Conservation (phyloP, 1,139 yeast genomes). For the Magnusiomyces clavatus region DNA sequence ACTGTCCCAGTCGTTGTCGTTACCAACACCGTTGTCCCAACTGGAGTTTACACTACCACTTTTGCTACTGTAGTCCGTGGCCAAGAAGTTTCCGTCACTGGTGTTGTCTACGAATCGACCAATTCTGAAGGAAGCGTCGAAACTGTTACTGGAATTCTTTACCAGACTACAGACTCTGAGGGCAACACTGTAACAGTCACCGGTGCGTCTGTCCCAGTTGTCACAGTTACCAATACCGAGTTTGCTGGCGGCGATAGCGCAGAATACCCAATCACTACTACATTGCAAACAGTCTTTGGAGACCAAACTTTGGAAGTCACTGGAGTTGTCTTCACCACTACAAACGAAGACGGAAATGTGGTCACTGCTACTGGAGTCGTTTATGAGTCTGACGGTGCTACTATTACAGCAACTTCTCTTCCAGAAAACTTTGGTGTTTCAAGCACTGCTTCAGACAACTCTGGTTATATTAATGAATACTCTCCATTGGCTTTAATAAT, state of each 20-base stretch:
- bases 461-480: background rate
- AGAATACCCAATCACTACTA: background rate
- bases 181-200: slow-evolving; percentile 2
- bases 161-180: slow-evolving; percentile 2
- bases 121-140: background rate
- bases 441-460: background rate
- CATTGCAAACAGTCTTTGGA: background rate
- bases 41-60: slow-evolving; percentile 2
- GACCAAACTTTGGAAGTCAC: slow-evolving; percentile 1
- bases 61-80: slow-evolving; percentile 4
- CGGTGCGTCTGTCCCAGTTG: background rate
- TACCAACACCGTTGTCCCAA: background rate
- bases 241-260: background rate
- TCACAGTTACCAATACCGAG: background rate
- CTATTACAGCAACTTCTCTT: slow-evolving; percentile 1
- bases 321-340: slow-evolving; percentile 4
- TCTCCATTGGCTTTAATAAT: slow-evolving; percentile 1
- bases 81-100: slow-evolving; percentile 2
- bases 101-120: slow-evolving; percentile 1
- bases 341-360: background rate
- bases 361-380: slow-evolving; percentile 4
- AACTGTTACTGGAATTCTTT: background rate
- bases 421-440: slow-evolving; percentile 1
- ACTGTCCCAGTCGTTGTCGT: background rate
- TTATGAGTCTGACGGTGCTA: background rate